These are phyloP conservation scores for Guadua angustifolia DNA, from an alignment of 176 grass and related monocot species.

Conservation along the genomic window DNA sequence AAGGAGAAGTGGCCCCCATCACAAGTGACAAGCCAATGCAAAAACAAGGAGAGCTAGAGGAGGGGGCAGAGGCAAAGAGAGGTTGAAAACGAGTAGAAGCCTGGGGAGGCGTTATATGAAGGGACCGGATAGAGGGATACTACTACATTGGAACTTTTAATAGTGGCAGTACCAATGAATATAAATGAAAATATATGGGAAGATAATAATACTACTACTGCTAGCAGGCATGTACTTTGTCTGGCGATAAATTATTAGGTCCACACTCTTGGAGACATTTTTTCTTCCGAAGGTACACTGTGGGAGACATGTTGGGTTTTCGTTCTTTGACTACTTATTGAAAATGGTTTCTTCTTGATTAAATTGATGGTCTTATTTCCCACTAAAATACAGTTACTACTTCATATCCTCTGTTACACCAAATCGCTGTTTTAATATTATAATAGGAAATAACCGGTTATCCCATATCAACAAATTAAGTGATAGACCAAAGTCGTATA, in stretches of 20 bases:
- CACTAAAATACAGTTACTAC: background rate
- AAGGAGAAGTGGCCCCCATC: conserved; percentile 71
- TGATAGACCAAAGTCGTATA: background rate
- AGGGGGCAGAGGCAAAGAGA: conserved; percentile 51
- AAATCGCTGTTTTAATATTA: background rate
- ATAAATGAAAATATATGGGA: background rate
- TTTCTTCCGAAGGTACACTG: background rate
- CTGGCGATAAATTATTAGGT: conserved; percentile 44
- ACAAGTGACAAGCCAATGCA: conserved; percentile 32
- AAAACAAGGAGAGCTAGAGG: conserved; percentile 8
- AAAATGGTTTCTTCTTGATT: conserved; percentile 1
- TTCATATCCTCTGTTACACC: background rate
- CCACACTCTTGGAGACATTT: conserved; percentile 28
- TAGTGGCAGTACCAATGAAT: conserved; percentile 11
- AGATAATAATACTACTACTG: background rate
- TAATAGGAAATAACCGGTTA: background rate
- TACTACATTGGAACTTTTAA: conserved; percentile 34
- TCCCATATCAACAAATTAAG: background rate
- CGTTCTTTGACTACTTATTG: conserved; percentile 38
- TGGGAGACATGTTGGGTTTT: conserved; percentile 43
- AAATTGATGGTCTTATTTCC: background rate
- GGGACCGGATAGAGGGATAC: background rate
- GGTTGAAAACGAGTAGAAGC: conserved; percentile 57
- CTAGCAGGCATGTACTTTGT: conserved; percentile 55
- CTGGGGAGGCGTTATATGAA: conserved; percentile 57